These are phyloP conservation scores for Penicillium sp. DNA, from an alignment of 2,329 filamentous ascomycete species.

Conservation along the genomic window DNA sequence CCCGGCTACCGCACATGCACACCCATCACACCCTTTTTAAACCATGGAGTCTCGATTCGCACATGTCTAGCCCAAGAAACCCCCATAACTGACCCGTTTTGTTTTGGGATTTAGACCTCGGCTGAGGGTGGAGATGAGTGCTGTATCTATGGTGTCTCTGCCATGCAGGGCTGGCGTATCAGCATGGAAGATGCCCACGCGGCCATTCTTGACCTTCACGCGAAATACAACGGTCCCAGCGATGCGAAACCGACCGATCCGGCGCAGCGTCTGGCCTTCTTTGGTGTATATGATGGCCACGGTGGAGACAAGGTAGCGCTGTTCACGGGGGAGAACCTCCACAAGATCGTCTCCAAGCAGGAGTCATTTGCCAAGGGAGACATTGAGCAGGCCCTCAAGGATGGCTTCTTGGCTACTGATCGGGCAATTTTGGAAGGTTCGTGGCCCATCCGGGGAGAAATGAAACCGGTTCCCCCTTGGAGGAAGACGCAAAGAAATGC, in stretches of 20 bases:
- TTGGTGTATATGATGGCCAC: conserved; percentile 97
- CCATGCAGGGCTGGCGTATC: conserved; percentile 99
- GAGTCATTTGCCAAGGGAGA: conserved; percentile 88
- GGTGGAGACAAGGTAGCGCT: conserved; percentile 95
- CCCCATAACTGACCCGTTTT: conserved; percentile 4
- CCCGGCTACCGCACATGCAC: not conserved
- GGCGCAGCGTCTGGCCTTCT: conserved; percentile 82
- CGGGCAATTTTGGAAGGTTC: conserved; percentile 93
- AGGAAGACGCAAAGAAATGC: not conserved
- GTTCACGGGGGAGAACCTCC: conserved; percentile 88
- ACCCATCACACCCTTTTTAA: not conserved
- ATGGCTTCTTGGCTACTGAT: conserved; percentile 95
- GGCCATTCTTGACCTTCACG: conserved; percentile 81
- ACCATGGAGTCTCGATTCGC: not conserved
- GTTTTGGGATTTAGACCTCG: conserved; percentile 65
- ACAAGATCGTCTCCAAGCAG: conserved; percentile 93
- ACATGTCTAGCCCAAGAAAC: not conserved
- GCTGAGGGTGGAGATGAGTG: conserved; percentile 89
- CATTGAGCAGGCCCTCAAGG: conserved; percentile 93
- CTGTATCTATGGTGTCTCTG: conserved; percentile 89
- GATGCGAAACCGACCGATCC: conserved; percentile 63
- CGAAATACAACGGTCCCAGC: conserved; percentile 52
- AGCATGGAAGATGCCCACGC: conserved; percentile 99
- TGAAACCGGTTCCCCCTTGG: not conserved
- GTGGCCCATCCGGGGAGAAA: conserved; percentile 22